phyloP scores from a whole-genome alignment of 2,329 filamentous ascomycete genomes.

The Aplosporella prunicola region DNA sequence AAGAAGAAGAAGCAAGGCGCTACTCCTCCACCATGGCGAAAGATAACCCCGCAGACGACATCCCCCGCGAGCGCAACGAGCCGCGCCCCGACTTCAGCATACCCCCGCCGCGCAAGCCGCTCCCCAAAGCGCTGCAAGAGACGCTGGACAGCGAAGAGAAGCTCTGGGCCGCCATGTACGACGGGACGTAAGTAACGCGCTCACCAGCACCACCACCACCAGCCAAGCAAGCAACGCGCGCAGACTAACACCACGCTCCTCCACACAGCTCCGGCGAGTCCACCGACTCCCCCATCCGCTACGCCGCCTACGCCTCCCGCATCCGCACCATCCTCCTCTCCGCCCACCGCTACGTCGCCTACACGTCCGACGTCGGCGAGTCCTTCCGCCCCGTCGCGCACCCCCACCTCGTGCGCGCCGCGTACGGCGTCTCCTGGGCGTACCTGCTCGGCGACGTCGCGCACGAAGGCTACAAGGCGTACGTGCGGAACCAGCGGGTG shows the following conservation, averaged over 20 bases:
- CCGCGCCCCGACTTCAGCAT: constrained; percentile 39
- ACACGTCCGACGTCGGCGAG: constrained; percentile 93
- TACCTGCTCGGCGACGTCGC: constrained; percentile 86
- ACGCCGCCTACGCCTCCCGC: constrained; percentile 83
- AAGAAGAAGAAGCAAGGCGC: no score
- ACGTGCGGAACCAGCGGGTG: constrained; percentile 71
- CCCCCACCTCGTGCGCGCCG: constrained; percentile 66
- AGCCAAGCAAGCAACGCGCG: constrained; percentile 6
- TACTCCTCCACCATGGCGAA: constrained; percentile 25
- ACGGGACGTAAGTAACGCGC: constrained; percentile 65
- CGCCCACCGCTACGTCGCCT: constrained; percentile 92
- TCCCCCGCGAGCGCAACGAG: constrained; percentile 34
- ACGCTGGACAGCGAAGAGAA: constrained; percentile 56
- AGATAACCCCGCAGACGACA: constrained; percentile 26
- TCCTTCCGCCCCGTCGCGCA: constrained; percentile 90
- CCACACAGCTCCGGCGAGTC: constrained; percentile 58
- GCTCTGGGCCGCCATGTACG: constrained; percentile 67
- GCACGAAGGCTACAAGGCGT: constrained; percentile 93
- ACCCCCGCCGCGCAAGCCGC: constrained; percentile 38
- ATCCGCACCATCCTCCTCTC: constrained; percentile 79
- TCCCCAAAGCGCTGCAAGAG: constrained; percentile 47
- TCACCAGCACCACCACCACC: neutral
- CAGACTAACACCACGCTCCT: neutral
- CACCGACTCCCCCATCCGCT: constrained; percentile 77
- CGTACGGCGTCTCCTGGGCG: constrained; percentile 86